A percentile compares a stretch with the other conserved stretches of the same genome.
These are phyloP conservation scores for Dendryphion nanum DNA, from an alignment of 2,329 filamentous ascomycete genomes.

Conservation along the genomic window DNA sequence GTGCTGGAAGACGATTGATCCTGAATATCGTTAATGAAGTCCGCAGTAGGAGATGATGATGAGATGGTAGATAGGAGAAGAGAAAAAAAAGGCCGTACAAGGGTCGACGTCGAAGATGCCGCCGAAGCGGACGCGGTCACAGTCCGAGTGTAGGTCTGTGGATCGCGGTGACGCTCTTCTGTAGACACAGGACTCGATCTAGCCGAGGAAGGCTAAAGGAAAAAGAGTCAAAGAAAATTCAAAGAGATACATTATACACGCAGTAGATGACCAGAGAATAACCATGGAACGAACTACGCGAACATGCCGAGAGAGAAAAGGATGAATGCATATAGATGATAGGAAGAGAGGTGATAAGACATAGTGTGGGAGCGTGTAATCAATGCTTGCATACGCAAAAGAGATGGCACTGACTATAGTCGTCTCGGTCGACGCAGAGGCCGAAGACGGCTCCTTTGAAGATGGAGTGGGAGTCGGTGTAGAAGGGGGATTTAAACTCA, in stretches of 20 bases:
- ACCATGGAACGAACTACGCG: no score
- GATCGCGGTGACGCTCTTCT: constrained; percentile 14
- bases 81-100: constrained; percentile 14
- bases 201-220: constrained; percentile 32
- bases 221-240: constrained; percentile 31
- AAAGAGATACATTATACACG: no score
- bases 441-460: constrained; percentile 8
- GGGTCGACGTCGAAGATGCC: constrained; percentile 16
- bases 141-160: constrained; percentile 26
- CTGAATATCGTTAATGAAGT: no score
- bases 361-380: constrained; percentile 3
- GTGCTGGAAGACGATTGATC: no score
- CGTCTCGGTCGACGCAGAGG: constrained; percentile 13
- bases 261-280: no score
- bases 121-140: constrained; percentile 21
- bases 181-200: constrained; percentile 25
- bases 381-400: constrained; percentile 15
- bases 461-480: constrained; percentile 1
- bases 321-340: constrained; percentile 2
- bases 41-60: no score
- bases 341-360: constrained; percentile 3
- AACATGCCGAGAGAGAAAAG: neutral
- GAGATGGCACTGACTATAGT: constrained; percentile 31
- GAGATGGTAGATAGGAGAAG: constrained; percentile 23
- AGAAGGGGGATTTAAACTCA: constrained; percentile 19